Conservation (phyloP, 2,329 filamentous ascomycete species). For the Eutypa lata region DNA sequence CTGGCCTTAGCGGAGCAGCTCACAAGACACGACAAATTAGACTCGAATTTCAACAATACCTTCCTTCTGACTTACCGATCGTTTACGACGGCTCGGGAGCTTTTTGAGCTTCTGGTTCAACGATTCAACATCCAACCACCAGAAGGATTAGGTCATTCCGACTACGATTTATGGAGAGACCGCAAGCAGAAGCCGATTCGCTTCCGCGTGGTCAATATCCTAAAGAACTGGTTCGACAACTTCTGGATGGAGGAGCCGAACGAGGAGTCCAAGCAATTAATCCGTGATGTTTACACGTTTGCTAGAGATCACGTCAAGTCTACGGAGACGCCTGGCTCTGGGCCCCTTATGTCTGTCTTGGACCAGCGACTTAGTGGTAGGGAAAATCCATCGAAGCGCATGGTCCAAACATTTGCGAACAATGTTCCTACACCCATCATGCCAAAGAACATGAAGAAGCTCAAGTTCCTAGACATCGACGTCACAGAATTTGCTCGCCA, state of each 20-base stretch:
- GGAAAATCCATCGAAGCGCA: slow-evolving; percentile 78
- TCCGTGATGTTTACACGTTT: slow-evolving; percentile 86
- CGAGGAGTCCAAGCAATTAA: slow-evolving; percentile 77
- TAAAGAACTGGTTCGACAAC: slow-evolving; percentile 97
- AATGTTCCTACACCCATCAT: slow-evolving; percentile 85
- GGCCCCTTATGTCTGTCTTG: slow-evolving; percentile 78
- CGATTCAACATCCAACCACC: slow-evolving; percentile 92
- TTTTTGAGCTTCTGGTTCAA: slow-evolving; percentile 90
- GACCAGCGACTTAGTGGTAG: slow-evolving; percentile 87
- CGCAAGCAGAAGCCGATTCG: slow-evolving; percentile 94
- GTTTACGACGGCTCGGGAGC: slow-evolving; percentile 84
- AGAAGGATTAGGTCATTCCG: slow-evolving; percentile 68
- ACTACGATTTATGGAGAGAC: slow-evolving; percentile 86
- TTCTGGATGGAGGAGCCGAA: slow-evolving; percentile 98
- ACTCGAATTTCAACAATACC: slow-evolving; percentile 94
- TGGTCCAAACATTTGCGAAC: slow-evolving; percentile 82
- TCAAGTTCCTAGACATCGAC: slow-evolving; percentile 97
- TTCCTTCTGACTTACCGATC: slow-evolving; percentile 96
- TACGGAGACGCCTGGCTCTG: slow-evolving; percentile 86
- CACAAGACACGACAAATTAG: slow-evolving; percentile 91
- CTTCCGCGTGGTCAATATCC: slow-evolving; percentile 93
- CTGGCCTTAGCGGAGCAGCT: slow-evolving; percentile 89
- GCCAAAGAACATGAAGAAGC: slow-evolving; percentile 98
- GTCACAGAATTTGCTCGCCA: slow-evolving; percentile 95
- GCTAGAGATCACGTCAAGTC: slow-evolving; percentile 89